Evolutionary conservation across 305 asterid genomes (phyloP), one percentile per base, ranked within the genome.

Genomic region (Fraxinus sp.): DNA sequence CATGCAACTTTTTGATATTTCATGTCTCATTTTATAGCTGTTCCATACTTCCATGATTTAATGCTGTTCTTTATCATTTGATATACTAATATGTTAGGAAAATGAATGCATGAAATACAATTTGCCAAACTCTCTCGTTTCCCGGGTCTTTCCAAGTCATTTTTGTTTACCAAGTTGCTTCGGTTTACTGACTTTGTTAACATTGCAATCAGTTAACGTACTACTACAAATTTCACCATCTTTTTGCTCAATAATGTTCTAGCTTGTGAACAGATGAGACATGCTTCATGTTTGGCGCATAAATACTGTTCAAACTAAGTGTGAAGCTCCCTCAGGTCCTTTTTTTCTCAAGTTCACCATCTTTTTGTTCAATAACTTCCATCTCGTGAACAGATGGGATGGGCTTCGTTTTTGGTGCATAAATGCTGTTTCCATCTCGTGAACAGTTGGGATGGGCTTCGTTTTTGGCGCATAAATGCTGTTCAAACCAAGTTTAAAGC

Each of bases 11-110:
- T 77, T 55, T 2, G 77, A 49, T 79, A 37, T 30, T 44, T 68
- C 68, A n/a, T 75, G 70, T 77, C 80, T 76, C 66, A 46, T 80
- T 64, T 68, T 64, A 4, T 39, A 46, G 74, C 8, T 74, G 79
- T 62, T 82, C 77, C 37, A 22, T 62, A 24, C 36, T 64, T 64
- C 36, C 36, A 74, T 64, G 44, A 68, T 80, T 36, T 16, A 24
- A 7, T 59, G 78, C 36, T 4, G 77, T 81, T 82, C 70, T 22
- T 84, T 37, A 76, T 84, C 59, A 59, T 76, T 7, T 78, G 82
- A 86, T 73, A 36, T 83, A 73, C 62, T 26, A 68, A 26, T 68
- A 68, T 28, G 8, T 68, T 68, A 68, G 74, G 37, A 28, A 66
- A 68, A 68, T 68, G 20, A 68, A 68, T 28, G 74, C 74, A 68